Conservation (phyloP, 768 basidiomycete genomes). For the Pulveroboletus sp. region DNA sequence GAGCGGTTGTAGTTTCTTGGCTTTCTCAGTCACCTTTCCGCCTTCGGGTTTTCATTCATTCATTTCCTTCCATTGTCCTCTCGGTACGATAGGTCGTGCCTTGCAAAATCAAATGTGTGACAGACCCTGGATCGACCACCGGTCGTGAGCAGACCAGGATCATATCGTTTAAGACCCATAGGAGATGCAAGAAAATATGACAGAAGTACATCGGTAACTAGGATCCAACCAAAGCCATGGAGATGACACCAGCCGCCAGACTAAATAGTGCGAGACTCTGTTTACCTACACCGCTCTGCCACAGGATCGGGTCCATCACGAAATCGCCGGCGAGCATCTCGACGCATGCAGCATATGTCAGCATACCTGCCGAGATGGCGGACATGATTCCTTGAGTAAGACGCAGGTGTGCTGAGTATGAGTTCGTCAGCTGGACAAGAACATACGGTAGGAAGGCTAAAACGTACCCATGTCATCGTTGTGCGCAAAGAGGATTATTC, state of each 20-base stretch:
- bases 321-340: conserved; percentile 90
- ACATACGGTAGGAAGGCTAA: neutral
- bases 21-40: neutral
- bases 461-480: conserved; percentile 27
- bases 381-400: conserved; percentile 74
- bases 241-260: conserved; percentile 55
- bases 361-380: conserved; percentile 80
- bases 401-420: conserved; percentile 40
- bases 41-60: neutral
- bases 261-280: conserved; percentile 60
- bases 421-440: neutral
- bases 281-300: conserved; percentile 35
- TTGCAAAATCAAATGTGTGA: too few relatives aligned
- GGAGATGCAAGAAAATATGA: too few relatives aligned
- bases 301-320: conserved; percentile 61
- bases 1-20: conserved; percentile 4
- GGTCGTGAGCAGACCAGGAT: too few relatives aligned
- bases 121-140: too few relatives aligned
- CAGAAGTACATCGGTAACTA: neutral
- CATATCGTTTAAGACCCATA: too few relatives aligned
- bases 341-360: conserved; percentile 79
- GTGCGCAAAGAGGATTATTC: conserved; percentile 46
- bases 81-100: neutral
- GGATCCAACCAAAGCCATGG: conserved; percentile 59
- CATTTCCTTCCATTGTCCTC: neutral